A percentile compares a stretch with the other conserved stretches of the same genome.
Conservation (phyloP, 2,329 filamentous ascomycete genomes). For the Nemania bipapillata region DNA sequence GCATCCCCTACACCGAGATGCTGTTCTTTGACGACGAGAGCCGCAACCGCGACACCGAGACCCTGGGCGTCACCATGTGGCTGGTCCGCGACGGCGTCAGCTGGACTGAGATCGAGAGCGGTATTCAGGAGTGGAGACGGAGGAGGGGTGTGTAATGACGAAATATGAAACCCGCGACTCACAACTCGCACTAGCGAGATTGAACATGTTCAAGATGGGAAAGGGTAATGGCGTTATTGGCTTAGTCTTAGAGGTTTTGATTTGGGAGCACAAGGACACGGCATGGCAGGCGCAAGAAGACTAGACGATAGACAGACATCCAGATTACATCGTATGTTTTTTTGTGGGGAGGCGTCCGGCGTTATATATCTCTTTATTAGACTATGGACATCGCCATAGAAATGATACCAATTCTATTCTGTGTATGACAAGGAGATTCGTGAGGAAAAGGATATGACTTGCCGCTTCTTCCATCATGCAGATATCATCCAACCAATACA, state of each 20-base stretch:
- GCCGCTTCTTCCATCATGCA: neutral
- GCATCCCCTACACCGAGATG: constrained; percentile 82
- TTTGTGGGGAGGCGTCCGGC: constrained; percentile 17
- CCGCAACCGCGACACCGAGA: constrained; percentile 83
- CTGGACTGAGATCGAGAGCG: constrained; percentile 79
- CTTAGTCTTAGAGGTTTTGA: neutral
- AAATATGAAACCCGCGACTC: neutral
- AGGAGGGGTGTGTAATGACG: constrained; percentile 60
- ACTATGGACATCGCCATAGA: constrained; percentile 11
- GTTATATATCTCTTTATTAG: constrained; percentile 7
- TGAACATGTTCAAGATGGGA: neutral
- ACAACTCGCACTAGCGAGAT: neutral
- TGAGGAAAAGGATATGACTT: neutral
- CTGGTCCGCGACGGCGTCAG: constrained; percentile 83
- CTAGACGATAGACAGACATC: constrained; percentile 8
- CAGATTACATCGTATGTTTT: constrained; percentile 24
- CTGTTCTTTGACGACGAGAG: constrained; percentile 95
- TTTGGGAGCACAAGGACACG: neutral
- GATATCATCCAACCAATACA: neutral
- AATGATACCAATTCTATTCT: constrained; percentile 27
- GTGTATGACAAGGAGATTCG: neutral
- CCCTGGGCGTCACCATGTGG: constrained; percentile 83
- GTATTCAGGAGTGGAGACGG: constrained; percentile 82
- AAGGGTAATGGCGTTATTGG: constrained; percentile 25
- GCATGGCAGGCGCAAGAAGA: neutral